Percentiles rank a stretch among this genome's conserved stretches.
Evolutionary conservation across 2,329 filamentous ascomycete genomes (phyloP).

Genomic region (Ascochyta koolunga): DNA sequence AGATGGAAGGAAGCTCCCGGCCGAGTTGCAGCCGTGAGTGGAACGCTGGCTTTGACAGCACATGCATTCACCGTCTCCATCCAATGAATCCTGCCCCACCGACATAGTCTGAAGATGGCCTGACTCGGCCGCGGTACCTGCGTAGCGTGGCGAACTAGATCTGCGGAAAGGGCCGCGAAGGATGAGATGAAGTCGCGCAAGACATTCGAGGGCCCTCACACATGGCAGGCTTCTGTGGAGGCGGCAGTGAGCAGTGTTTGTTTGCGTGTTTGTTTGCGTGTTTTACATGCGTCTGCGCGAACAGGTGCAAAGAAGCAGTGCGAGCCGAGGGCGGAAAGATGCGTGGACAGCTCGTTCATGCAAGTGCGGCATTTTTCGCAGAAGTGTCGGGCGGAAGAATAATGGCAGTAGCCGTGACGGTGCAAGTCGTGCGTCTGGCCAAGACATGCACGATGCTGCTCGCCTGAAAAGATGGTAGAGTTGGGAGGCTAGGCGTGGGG

Average conservation of each 20-base stretch:
- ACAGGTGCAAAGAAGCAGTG: background rate
- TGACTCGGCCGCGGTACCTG: constrained; percentile 15
- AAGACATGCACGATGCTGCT: constrained; percentile 20
- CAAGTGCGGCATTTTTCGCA: constrained; percentile 41
- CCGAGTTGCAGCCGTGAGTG: constrained; percentile 12
- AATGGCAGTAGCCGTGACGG: constrained; percentile 12
- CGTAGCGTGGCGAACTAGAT: constrained; percentile 14
- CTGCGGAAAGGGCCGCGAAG: constrained; percentile 12
- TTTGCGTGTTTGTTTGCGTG: background rate
- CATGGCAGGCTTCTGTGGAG: background rate
- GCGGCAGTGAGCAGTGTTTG: background rate
- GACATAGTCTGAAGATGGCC: constrained; percentile 5
- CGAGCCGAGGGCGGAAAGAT: background rate
- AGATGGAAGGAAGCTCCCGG: constrained; percentile 4
- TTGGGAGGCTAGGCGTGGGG: constrained; percentile 1
- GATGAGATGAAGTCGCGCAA: constrained; percentile 7
- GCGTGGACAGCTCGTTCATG: constrained; percentile 20
- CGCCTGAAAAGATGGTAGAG: constrained; percentile 9
- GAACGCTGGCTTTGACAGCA: constrained; percentile 13
- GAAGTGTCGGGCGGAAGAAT: constrained; percentile 12
- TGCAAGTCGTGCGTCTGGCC: constrained; percentile 17
- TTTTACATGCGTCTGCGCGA: background rate
- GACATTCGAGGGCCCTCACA: background rate
- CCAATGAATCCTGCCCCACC: constrained; percentile 12
- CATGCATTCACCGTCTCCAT: constrained; percentile 16